Conservation (phyloP, 148 eudicot genomes). For the Dysphania ambrosioides region DNA sequence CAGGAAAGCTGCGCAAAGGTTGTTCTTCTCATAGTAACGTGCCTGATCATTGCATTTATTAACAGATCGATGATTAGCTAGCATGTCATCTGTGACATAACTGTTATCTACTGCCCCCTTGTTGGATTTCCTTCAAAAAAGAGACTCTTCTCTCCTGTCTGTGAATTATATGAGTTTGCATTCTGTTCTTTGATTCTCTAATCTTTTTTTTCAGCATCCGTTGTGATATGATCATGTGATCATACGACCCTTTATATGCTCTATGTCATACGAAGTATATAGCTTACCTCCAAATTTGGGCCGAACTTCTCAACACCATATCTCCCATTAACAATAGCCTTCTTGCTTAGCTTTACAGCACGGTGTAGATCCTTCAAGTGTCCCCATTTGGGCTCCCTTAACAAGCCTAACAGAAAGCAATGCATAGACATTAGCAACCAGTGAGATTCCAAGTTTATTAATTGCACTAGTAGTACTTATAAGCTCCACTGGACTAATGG, state of each 20-base stretch:
- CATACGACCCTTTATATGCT: too few relatives aligned
- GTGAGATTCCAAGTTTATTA: not conserved
- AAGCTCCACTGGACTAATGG: not conserved
- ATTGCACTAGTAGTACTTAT: not conserved
- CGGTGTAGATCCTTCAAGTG: conserved; percentile 75
- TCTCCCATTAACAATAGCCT: conserved; percentile 57
- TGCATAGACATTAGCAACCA: not conserved
- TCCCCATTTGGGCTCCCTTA: conserved; percentile 75
- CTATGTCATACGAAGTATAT: not conserved
- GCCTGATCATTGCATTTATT: conserved; percentile 34
- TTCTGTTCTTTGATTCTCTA: not conserved
- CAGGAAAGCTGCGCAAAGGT: conserved; percentile 68
- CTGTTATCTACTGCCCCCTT: too few relatives aligned
- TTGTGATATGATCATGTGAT: not conserved
- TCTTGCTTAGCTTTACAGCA: conserved; percentile 49
- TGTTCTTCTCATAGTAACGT: conserved; percentile 48
- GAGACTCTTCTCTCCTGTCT: too few relatives aligned
- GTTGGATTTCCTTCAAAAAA: too few relatives aligned
- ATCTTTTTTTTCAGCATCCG: not conserved
- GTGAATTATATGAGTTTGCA: not conserved
- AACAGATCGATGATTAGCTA: not conserved
- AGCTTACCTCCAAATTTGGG: conserved; percentile 46
- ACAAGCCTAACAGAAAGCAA: conserved; percentile 40
- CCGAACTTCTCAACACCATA: conserved; percentile 24
- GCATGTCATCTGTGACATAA: not conserved